Conservation (phyloP, 345 rosid species). For the Citrus australasica region DNA sequence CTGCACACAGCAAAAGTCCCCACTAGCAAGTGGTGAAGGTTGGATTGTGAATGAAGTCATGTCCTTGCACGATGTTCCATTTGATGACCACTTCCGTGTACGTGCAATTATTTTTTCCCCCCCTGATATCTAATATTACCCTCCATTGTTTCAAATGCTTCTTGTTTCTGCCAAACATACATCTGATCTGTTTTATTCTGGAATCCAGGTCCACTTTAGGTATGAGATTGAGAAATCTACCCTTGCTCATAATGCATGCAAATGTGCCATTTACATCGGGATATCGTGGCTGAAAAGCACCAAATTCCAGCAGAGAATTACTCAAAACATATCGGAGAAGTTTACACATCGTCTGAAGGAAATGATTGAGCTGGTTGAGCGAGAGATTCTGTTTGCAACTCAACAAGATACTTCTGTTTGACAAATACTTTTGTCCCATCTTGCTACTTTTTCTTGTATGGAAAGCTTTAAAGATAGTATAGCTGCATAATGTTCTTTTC, state of each 20-base stretch:
- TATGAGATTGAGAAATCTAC: conserved; percentile 51
- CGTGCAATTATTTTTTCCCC: neutral
- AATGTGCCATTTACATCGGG: conserved; percentile 49
- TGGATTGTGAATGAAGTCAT: conserved; percentile 71
- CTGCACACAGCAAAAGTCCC: conserved; percentile 56
- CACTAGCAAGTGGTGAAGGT: conserved; percentile 41
- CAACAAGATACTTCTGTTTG: conserved; percentile 10
- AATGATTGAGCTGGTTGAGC: conserved; percentile 56
- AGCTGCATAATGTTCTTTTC: neutral
- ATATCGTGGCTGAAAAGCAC: conserved; percentile 69
- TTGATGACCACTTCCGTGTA: conserved; percentile 63
- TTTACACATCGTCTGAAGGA: conserved; percentile 48
- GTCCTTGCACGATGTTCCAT: conserved; percentile 63
- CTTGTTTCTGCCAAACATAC: neutral
- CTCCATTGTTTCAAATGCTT: neutral
- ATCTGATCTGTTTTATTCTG: neutral
- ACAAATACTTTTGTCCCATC: neutral
- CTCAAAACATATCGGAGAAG: conserved; percentile 56
- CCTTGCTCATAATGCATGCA: conserved; percentile 47
- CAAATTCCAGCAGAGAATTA: conserved; percentile 69
- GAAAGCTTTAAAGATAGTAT: neutral
- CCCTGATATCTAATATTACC: too few relatives aligned
- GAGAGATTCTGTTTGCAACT: conserved; percentile 36
- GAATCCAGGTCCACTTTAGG: conserved; percentile 50
- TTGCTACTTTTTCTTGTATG: neutral